Evolutionary conservation across 805 yeast genomes (phyloP), one percentile per base, ranked within the genome.

Genomic region (Myxozyma melibiosi): DNA sequence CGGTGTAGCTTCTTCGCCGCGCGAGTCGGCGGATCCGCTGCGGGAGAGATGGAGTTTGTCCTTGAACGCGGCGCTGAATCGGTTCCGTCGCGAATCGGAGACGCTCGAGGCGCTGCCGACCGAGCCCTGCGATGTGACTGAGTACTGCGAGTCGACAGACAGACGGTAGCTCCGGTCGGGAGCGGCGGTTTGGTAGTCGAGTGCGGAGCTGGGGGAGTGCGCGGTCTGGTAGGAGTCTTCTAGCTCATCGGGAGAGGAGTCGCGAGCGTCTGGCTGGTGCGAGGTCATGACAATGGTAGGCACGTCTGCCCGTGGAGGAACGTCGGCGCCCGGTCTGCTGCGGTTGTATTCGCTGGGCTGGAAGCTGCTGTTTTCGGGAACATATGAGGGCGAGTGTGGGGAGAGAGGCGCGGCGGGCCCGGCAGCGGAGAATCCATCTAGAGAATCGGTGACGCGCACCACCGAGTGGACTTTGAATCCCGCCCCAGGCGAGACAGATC

Each of bases 381-480:
- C 25, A 34, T 24, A 25, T 33, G 33, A 2, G 31, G 14, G 13
- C 14, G 7, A 14, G 34, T 8, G 24, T 4, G 25, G 5, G 48
- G 4, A 2, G 49, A 39, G 6, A 39, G 22, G 13, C 5, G 5
- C 16, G 16, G 20, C 8, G 39, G 39, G 6, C 7, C n/a, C 16
- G 39, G 5, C 13, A 14, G 16, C 8, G n/a, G 16, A 6, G 39
- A 35, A 35, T 7, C 42, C 42, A 39, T 39, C 42, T 5, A 6
- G 40, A 20, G 20, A 9, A 33, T 45, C 30, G 9, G 49, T 33
- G 1, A 45, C 40, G 6, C 49, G 49, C 2, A 34, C 40, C 27
- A 45, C 49, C 11, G 49, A 45, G 24, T 45, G 49, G 31, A 45
- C 49, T 45, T 45, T 45, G 20, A 45, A 45, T 4, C 39, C 39